A percentile compares a stretch with the other conserved stretches of the same genome.
Evolutionary conservation across 345 rosid species (phyloP).

Genomic region (Linum lewisii): DNA sequence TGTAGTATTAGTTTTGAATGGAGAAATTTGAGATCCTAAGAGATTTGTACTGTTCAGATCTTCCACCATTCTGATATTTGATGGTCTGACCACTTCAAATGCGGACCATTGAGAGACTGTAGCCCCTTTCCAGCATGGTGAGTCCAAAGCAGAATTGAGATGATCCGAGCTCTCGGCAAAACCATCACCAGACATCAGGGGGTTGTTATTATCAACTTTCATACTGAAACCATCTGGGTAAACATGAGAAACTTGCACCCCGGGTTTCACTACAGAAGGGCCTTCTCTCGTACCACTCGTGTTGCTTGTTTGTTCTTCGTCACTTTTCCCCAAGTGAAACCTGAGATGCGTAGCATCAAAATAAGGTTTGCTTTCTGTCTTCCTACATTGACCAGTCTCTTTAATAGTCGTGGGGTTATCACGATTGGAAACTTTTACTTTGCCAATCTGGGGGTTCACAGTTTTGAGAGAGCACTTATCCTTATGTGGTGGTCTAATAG

Average conservation of each 20-base stretch:
- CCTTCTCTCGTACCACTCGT: slow-evolving; percentile 21
- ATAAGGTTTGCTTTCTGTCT: slow-evolving; percentile 20
- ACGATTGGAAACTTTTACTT: slow-evolving; percentile 12
- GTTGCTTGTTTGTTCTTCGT: slow-evolving; percentile 16
- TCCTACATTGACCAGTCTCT: slow-evolving; percentile 23
- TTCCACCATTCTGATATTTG: slow-evolving; percentile 27
- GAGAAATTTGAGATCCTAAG: slow-evolving; percentile 25
- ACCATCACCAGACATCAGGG: slow-evolving; percentile 25
- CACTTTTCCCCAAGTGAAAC: slow-evolving; percentile 21
- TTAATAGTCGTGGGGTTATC: slow-evolving; percentile 14
- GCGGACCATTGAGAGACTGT: slow-evolving; percentile 25
- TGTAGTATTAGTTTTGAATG: slow-evolving; percentile 15
- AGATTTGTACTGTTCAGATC: slow-evolving; percentile 23
- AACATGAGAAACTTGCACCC: slow-evolving; percentile 22
- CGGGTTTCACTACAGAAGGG: slow-evolving; percentile 13
- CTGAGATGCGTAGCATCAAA: slow-evolving; percentile 30
- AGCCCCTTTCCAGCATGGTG: slow-evolving; percentile 55
- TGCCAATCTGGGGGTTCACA: slow-evolving; percentile 5
- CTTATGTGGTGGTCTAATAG: slow-evolving; percentile 18
- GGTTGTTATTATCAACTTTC: slow-evolving; percentile 24
- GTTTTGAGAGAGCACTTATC: slow-evolving; percentile 11
- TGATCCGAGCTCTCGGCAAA: slow-evolving; percentile 34
- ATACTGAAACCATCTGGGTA: slow-evolving; percentile 26
- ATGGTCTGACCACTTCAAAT: slow-evolving; percentile 19
- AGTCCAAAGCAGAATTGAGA: slow-evolving; percentile 34